A percentile compares a stretch with the other conserved stretches of the same genome.
Conservation (phyloP, 441 rosid genomes). For the Euphorbia celastroides region DNA sequence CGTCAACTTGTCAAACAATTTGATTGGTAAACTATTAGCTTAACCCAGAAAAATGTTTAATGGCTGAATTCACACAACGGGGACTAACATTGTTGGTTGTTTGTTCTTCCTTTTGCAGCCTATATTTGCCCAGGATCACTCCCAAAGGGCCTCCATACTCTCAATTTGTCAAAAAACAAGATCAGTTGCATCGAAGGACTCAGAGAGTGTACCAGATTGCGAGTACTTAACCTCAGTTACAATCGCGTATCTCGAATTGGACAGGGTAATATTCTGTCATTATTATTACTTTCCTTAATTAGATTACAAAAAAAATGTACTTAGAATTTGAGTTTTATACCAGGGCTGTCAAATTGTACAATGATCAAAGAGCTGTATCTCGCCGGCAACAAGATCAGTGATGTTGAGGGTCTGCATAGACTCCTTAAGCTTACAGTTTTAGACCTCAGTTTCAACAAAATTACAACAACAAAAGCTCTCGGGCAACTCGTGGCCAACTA, state of each 20-base stretch:
- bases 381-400: constrained; percentile 88
- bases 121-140: constrained; percentile 62
- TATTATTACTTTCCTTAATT: constrained; percentile 10
- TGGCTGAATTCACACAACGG: neutral
- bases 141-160: constrained; percentile 80
- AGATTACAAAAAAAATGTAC: too few relatives aligned
- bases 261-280: constrained; percentile 47
- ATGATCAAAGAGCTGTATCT: constrained; percentile 84
- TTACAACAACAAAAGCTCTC: constrained; percentile 71
- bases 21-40: constrained; percentile 50
- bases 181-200: constrained; percentile 78
- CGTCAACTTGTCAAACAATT: constrained; percentile 74
- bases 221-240: constrained; percentile 82
- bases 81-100: neutral
- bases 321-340: constrained; percentile 10
- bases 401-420: constrained; percentile 85
- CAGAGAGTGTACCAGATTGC: constrained; percentile 70
- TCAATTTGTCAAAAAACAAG: constrained; percentile 82
- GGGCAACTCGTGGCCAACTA: constrained; percentile 94
- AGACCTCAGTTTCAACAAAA: constrained; percentile 94
- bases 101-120: constrained; percentile 43
- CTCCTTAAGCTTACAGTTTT: constrained; percentile 74
- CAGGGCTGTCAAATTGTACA: constrained; percentile 85
- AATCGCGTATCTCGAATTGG: constrained; percentile 86
- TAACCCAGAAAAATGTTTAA: neutral